Evolutionary conservation across 306 rosid species (phyloP).

Genomic region (Spatholobus suberectus): DNA sequence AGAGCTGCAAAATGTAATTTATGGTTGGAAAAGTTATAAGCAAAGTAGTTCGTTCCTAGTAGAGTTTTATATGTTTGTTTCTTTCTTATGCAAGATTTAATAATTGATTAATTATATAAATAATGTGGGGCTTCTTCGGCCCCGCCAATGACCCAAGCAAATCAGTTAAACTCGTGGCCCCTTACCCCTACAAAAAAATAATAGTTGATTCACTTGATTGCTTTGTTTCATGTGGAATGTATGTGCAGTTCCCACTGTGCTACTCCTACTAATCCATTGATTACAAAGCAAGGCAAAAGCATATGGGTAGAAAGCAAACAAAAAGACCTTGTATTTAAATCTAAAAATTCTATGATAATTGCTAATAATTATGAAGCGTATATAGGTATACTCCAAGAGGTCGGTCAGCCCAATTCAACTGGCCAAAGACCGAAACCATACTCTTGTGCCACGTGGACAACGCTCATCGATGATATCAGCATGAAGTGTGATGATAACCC

Average conservation of each 20-base stretch:
- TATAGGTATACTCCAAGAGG: constrained; percentile 58
- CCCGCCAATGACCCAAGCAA: constrained; percentile 43
- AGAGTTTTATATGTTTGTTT: constrained; percentile 33
- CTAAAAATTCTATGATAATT: constrained; percentile 46
- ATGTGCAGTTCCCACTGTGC: constrained; percentile 44
- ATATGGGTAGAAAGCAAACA: constrained; percentile 49
- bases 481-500: constrained; percentile 88
- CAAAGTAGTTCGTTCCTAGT: constrained; percentile 50
- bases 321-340: constrained; percentile 40
- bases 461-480: constrained; percentile 76
- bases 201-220: constrained; percentile 42
- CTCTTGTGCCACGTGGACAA: constrained; percentile 68
- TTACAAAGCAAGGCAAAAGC: constrained; percentile 51
- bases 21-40: constrained; percentile 68
- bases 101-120: constrained; percentile 50
- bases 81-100: constrained; percentile 43
- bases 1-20: constrained; percentile 37
- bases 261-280: constrained; percentile 44
- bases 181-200: constrained; percentile 4
- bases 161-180: constrained; percentile 38
- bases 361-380: constrained; percentile 46
- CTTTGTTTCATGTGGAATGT: constrained; percentile 53
- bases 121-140: constrained; percentile 36
- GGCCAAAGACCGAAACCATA: constrained; percentile 65
- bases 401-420: constrained; percentile 52